phyloP scores from a whole-genome alignment of 2,329 filamentous ascomycete species.

The Stenocarpella maydis region DNA sequence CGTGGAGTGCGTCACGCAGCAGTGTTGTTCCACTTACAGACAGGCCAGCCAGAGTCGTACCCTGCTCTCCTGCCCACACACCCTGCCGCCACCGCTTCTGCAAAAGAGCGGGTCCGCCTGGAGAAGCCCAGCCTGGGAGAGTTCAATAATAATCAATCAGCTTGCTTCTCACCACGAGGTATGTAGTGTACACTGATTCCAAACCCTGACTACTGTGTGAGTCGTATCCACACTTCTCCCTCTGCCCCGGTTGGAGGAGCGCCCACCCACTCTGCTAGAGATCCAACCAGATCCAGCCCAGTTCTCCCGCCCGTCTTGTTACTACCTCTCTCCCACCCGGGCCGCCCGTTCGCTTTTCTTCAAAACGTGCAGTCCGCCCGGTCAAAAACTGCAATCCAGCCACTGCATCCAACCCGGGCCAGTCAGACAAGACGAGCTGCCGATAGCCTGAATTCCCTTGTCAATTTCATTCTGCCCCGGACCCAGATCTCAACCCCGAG shows the following conservation, averaged over 20 bases:
- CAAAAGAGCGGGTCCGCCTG: conserved; percentile 26
- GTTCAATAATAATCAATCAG: conserved; percentile 25
- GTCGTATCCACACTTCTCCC: conserved; percentile 22
- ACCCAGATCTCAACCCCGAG: conserved; percentile 17
- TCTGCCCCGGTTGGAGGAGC: conserved; percentile 18
- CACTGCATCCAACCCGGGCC: conserved; percentile 5
- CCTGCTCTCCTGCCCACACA: conserved; percentile 8
- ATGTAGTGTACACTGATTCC: conserved; percentile 24
- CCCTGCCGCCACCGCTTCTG: conserved; percentile 24
- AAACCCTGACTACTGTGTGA: conserved; percentile 23
- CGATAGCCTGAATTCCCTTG: conserved; percentile 16
- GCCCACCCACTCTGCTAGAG: conserved; percentile 18
- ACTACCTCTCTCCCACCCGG: not conserved
- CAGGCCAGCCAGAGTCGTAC: conserved; percentile 13
- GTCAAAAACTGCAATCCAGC: not conserved
- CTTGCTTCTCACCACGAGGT: conserved; percentile 22
- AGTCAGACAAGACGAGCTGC: conserved; percentile 6
- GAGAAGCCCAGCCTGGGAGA: conserved; percentile 30
- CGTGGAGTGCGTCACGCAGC: conserved; percentile 23
- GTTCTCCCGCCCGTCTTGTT: conserved; percentile 10
- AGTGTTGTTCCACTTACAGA: conserved; percentile 23
- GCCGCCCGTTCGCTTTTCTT: not conserved
- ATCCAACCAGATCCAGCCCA: conserved; percentile 33
- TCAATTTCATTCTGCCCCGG: conserved; percentile 7
- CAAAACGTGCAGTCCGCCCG: conserved; percentile 5